phyloP scores from a whole-genome alignment of 2,329 filamentous ascomycete species.

The Aureobasidium zeae region DNA sequence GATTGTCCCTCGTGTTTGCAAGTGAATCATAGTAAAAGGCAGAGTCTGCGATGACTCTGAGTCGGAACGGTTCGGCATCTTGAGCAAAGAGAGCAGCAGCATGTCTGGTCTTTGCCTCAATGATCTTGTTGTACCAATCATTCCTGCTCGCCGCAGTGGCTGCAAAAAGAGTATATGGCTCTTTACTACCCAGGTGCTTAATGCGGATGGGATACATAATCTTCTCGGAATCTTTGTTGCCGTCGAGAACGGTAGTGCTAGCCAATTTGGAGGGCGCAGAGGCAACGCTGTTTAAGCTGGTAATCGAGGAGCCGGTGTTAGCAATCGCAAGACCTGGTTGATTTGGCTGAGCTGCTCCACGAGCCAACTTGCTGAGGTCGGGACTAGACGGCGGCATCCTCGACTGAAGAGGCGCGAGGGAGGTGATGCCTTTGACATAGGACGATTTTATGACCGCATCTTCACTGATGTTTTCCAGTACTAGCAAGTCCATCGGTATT shows the following conservation, averaged over 20 bases:
- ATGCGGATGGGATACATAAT: constrained; percentile 90
- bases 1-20: constrained; percentile 31
- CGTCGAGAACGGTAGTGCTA: constrained; percentile 41
- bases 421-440: constrained; percentile 60
- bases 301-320: constrained; percentile 54
- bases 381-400: constrained; percentile 19
- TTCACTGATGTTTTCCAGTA: constrained; percentile 86
- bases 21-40: constrained; percentile 72
- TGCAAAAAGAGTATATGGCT: constrained; percentile 86
- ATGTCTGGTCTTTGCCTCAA: constrained; percentile 89
- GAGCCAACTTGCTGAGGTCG: constrained; percentile 40
- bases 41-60: constrained; percentile 85
- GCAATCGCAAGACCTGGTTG: constrained; percentile 55
- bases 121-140: constrained; percentile 90
- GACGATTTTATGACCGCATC: constrained; percentile 75
- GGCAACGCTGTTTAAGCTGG: constrained; percentile 38
- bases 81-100: constrained; percentile 81
- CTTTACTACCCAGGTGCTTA: constrained; percentile 80
- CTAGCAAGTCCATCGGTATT: constrained; percentile 92
- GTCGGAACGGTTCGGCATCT: constrained; percentile 88
- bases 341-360: constrained; percentile 30
- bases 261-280: constrained; percentile 35
- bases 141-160: constrained; percentile 62
- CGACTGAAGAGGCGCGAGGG: constrained; percentile 53
- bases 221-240: constrained; percentile 59